These are phyloP conservation scores for Actinomortierella ambigua DNA, from an alignment of 371 early-diverging fungal species.

Conservation along the genomic window DNA sequence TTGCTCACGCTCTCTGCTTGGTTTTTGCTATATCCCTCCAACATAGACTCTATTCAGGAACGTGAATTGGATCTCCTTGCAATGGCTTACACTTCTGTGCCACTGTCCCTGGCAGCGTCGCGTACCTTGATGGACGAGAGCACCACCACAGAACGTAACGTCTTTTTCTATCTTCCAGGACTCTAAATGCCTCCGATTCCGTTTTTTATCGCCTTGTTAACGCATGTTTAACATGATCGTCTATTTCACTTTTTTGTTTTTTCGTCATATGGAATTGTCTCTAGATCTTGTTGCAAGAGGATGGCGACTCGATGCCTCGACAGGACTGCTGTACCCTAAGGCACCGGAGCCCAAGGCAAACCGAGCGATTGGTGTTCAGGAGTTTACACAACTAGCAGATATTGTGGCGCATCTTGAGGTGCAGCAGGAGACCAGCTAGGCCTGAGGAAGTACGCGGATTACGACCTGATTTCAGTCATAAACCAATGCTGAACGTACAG, in stretches of 20 bases:
- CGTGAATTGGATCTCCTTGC: slow-evolving; percentile 37
- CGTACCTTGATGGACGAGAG: slow-evolving; percentile 35
- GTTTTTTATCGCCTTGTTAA: not conserved
- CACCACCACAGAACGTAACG: slow-evolving; percentile 40
- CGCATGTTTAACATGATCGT: too few relatives aligned
- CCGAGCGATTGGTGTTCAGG: slow-evolving; percentile 29
- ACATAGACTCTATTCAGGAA: slow-evolving; percentile 39
- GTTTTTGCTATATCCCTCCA: not conserved
- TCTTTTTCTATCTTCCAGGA: not conserved
- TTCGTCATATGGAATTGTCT: not conserved
- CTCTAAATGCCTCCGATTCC: not conserved
- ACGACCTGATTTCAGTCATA: too few relatives aligned
- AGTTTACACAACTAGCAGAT: slow-evolving; percentile 40
- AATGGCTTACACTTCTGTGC: slow-evolving; percentile 42
- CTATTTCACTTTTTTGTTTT: not conserved
- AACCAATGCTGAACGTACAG: too few relatives aligned
- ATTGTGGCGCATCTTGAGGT: slow-evolving; percentile 44
- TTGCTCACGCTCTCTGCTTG: not conserved
- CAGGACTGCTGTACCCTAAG: slow-evolving; percentile 41
- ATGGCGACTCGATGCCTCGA: slow-evolving; percentile 42
- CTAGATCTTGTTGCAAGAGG: slow-evolving; percentile 43
- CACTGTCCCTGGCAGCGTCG: slow-evolving; percentile 42
- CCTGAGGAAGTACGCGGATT: not conserved
- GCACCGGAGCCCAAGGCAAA: slow-evolving; percentile 21
- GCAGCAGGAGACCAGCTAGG: slow-evolving; percentile 29